Percentiles rank a stretch among this genome's conserved stretches.
Conservation (phyloP, 345 rosid species). For the Arabis alpina region DNA sequence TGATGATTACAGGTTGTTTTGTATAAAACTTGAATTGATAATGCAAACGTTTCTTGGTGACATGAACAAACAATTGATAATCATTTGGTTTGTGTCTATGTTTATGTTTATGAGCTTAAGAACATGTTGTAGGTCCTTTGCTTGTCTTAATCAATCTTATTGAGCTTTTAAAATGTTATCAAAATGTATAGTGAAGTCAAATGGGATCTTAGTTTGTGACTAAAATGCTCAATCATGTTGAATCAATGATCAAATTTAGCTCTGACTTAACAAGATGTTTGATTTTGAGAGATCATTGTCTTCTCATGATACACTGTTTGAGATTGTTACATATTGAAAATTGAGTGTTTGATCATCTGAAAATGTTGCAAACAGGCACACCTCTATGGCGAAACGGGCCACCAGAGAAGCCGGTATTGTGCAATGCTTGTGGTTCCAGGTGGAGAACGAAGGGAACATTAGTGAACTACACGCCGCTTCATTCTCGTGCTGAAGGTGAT, state of each 20-base stretch:
- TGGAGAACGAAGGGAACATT: conserved; percentile 57
- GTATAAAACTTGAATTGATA: conserved; percentile 11
- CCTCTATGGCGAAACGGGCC: conserved; percentile 78
- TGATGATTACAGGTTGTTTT: conserved; percentile 17
- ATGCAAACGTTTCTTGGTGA: conserved; percentile 35
- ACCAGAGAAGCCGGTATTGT: conserved; percentile 63
- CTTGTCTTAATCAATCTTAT: conserved; percentile 36
- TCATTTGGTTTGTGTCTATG: conserved; percentile 26
- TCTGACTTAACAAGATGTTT: neutral
- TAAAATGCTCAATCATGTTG: conserved; percentile 19
- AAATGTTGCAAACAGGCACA: conserved; percentile 48
- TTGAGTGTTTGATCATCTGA: conserved; percentile 26
- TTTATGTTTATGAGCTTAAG: conserved; percentile 26
- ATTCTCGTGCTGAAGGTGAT: conserved; percentile 59
- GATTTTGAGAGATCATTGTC: conserved; percentile 16
- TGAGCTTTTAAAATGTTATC: conserved; percentile 24
- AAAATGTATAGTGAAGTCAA: conserved; percentile 7
- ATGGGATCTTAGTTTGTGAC: conserved; percentile 6
- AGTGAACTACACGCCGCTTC: conserved; percentile 58
- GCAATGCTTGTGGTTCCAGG: conserved; percentile 81
- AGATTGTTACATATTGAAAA: conserved; percentile 5
- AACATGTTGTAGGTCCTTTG: conserved; percentile 24
- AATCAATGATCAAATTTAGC: neutral
- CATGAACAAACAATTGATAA: conserved; percentile 8
- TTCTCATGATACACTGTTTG: too few species aligned